These are phyloP conservation scores for Xylariaceae sp. DNA, from an alignment of 2,329 filamentous ascomycete genomes.

Conservation along the genomic window DNA sequence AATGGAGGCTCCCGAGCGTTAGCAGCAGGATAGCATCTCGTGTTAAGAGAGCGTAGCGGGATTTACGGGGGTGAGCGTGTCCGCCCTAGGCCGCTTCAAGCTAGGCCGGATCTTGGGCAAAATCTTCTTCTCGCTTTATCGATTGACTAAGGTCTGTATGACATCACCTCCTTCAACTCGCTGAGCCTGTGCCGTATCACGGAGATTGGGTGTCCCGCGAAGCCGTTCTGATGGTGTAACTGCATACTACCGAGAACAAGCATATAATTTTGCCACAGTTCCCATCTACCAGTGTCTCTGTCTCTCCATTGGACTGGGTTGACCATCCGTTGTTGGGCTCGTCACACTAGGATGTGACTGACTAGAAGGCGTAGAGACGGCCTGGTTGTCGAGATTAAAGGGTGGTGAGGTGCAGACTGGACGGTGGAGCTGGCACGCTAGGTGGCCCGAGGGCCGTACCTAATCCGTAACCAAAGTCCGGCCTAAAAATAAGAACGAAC, in stretches of 20 bases:
- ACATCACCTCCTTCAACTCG: neutral
- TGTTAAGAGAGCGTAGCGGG: neutral
- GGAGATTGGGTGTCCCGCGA: no score
- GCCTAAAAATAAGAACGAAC: neutral
- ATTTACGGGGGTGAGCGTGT: neutral
- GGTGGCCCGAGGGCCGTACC: neutral
- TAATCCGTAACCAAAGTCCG: neutral
- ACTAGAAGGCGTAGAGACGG: no score
- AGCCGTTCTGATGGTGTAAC: no score
- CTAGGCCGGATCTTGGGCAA: neutral
- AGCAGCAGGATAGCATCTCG: neutral
- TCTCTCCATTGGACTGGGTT: no score
- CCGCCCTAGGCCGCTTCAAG: neutral
- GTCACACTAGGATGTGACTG: neutral
- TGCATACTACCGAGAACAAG: no score
- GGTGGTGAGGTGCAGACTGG: neutral
- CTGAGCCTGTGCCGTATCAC: neutral
- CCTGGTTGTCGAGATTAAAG: neutral
- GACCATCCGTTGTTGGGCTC: neutral
- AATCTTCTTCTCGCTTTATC: neutral
- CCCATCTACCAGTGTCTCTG: no score
- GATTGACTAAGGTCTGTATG: neutral
- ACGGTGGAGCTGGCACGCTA: neutral
- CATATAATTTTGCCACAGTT: no score
- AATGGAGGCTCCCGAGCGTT: neutral